These are phyloP conservation scores for Pythium angustatum DNA, from an alignment of 352 stramenopile species.

Conservation along the genomic window DNA sequence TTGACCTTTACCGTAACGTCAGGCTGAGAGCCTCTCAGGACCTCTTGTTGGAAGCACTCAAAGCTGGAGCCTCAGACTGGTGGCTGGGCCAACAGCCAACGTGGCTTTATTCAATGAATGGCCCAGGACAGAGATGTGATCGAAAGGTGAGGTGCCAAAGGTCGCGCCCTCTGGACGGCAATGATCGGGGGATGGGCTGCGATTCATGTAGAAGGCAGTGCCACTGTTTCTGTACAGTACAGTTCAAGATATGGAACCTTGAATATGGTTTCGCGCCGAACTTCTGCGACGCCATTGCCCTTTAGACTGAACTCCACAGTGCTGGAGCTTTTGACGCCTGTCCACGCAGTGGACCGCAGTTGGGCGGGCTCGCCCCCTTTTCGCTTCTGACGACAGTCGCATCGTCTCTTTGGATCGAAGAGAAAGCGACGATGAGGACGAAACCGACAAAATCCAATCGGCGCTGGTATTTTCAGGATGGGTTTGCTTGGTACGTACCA, in stretches of 20 bases:
- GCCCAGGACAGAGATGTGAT: too few relatives aligned
- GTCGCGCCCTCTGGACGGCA: conserved; percentile 14
- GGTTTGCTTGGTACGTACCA: too few relatives aligned
- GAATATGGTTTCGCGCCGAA: too few relatives aligned
- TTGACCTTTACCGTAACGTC: too few relatives aligned
- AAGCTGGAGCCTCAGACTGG: too few relatives aligned
- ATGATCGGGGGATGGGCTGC: not conserved
- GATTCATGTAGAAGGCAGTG: not conserved
- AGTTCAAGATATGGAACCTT: conserved; percentile 11
- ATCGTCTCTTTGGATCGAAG: conserved; percentile 4
- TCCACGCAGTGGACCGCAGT: conserved; percentile 4
- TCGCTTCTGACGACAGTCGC: conserved; percentile 11
- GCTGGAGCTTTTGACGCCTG: not conserved
- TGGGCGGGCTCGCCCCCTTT: not conserved
- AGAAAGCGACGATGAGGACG: not conserved
- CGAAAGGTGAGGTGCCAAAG: conserved; percentile 7
- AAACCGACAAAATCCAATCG: conserved; percentile 2
- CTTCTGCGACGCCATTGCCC: too few relatives aligned
- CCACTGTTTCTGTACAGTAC: conserved; percentile 4
- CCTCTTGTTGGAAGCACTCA: too few relatives aligned
- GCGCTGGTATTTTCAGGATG: conserved; percentile 1
- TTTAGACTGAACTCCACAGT: too few relatives aligned
- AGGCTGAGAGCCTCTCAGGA: too few relatives aligned
- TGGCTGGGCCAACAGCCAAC: too few relatives aligned
- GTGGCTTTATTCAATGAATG: too few relatives aligned